phyloP scores from a whole-genome alignment of 305 asterid species.

The Rubia peregrina region DNA sequence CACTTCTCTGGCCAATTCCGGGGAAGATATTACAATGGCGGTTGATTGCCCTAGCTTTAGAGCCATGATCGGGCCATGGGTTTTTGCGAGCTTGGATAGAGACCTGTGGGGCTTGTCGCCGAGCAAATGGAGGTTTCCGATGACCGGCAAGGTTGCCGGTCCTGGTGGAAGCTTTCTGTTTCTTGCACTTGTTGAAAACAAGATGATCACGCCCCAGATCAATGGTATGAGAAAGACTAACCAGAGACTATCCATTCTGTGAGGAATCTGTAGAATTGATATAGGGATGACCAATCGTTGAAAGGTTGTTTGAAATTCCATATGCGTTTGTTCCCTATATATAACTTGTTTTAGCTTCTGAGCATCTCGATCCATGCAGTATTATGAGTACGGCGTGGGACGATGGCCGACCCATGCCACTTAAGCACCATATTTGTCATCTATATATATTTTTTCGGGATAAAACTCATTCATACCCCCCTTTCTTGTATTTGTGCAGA shows the following conservation, averaged over 20 bases:
- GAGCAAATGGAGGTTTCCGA: conserved; percentile 34
- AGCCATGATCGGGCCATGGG: conserved; percentile 34
- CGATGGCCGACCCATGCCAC: not conserved
- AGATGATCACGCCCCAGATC: conserved; percentile 2
- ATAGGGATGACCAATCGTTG: conserved; percentile 25
- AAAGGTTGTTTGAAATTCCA: not conserved
- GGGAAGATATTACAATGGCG: conserved; percentile 36
- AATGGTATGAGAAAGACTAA: conserved; percentile 15
- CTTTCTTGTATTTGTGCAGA: no score
- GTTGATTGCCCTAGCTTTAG: conserved; percentile 29
- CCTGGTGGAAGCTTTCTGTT: conserved; percentile 35
- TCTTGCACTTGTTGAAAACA: conserved; percentile 1
- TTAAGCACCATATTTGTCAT: not conserved
- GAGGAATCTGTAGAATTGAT: not conserved
- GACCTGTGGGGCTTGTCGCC: conserved; percentile 35
- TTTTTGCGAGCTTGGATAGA: conserved; percentile 29
- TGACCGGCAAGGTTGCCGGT: conserved; percentile 29
- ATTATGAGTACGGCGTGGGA: not conserved
- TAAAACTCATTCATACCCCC: no score
- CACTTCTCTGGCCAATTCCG: not conserved
- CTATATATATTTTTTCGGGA: not conserved
- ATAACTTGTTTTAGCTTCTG: not conserved
- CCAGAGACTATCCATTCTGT: conserved; percentile 8
- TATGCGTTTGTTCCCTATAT: not conserved
- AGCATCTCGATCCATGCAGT: not conserved